Evolutionary conservation across 768 basidiomycete species (phyloP).

Genomic region (Collybia sordida): DNA sequence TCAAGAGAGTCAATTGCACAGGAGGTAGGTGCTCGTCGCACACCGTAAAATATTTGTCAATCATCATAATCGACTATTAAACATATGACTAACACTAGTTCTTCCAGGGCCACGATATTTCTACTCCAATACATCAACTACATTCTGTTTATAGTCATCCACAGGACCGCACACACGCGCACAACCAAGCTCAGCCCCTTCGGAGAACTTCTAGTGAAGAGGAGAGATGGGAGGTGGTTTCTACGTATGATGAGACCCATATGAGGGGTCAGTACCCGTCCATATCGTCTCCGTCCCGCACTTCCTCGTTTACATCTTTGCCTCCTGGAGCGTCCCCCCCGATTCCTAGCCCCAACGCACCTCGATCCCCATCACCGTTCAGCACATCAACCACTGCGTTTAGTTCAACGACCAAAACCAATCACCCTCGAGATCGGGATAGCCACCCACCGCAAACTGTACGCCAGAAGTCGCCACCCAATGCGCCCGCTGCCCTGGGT

Average conservation of each 20-base stretch:
- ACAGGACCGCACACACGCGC: not conserved
- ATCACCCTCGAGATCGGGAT: conserved; percentile 19
- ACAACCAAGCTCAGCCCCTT: conserved; percentile 12
- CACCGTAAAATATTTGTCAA: not conserved
- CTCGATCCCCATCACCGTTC: conserved; percentile 49
- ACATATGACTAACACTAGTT: not conserved
- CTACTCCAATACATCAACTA: conserved; percentile 37
- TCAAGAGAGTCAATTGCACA: conserved; percentile 24
- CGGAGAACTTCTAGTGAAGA: conserved; percentile 31
- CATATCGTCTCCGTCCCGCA: conserved; percentile 41
- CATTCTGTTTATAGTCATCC: conserved; percentile 9
- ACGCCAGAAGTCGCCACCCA: conserved; percentile 20
- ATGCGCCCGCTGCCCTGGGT: conserved; percentile 42
- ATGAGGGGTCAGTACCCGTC: conserved; percentile 21
- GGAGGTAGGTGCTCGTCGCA: conserved; percentile 23
- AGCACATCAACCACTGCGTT: conserved; percentile 27
- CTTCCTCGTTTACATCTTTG: conserved; percentile 50
- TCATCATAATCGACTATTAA: conserved; percentile 1
- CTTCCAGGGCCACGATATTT: conserved; percentile 17
- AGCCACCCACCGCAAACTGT: conserved; percentile 16
- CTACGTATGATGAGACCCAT: conserved; percentile 24
- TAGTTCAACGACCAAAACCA: conserved; percentile 4
- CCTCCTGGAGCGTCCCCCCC: conserved; percentile 44
- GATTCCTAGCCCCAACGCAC: conserved; percentile 30
- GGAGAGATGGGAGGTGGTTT: conserved; percentile 48